phyloP scores from a whole-genome alignment of 345 rosid species.

The Pugionium cornutum region DNA sequence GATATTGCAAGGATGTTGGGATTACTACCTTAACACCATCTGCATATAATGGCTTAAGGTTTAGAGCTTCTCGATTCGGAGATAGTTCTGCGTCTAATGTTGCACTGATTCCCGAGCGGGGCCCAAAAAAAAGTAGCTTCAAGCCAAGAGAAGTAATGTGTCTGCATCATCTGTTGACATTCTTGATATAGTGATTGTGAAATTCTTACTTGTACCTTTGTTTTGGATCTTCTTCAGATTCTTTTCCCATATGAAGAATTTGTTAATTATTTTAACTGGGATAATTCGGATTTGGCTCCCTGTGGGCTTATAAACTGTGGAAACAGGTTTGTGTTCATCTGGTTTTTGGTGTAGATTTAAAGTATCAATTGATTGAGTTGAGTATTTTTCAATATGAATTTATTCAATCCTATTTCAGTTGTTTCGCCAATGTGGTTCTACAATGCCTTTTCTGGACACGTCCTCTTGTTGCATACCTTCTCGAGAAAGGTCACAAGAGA shows the following conservation, averaged over 20 bases:
- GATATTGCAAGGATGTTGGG: constrained; percentile 49
- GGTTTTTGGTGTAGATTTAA: constrained; percentile 9
- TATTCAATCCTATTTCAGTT: constrained; percentile 48
- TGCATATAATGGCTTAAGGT: constrained; percentile 33
- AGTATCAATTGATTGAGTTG: constrained; percentile 8
- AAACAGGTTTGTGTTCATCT: constrained; percentile 64
- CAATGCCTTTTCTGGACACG: constrained; percentile 89
- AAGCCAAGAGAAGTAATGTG: constrained; percentile 60
- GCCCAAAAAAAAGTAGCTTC: constrained; percentile 44
- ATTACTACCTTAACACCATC: constrained; percentile 31
- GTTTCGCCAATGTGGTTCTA: constrained; percentile 91
- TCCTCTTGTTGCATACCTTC: constrained; percentile 87
- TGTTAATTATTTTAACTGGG: constrained; percentile 70
- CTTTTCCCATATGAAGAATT: constrained; percentile 90
- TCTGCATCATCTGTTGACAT: constrained; percentile 1
- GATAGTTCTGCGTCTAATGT: constrained; percentile 46
- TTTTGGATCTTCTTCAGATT: constrained; percentile 51
- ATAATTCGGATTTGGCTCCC: constrained; percentile 61
- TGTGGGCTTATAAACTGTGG: constrained; percentile 97
- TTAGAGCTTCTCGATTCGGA: constrained; percentile 34
- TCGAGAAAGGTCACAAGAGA: constrained; percentile 76
- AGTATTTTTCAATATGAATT: constrained; percentile 1
- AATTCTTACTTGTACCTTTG: constrained; percentile 8
- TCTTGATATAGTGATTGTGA: constrained; percentile 9
- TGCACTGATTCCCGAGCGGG: constrained; percentile 50